phyloP scores from a whole-genome alignment of 768 basidiomycete species.

The Nevesoporus exiguus region DNA sequence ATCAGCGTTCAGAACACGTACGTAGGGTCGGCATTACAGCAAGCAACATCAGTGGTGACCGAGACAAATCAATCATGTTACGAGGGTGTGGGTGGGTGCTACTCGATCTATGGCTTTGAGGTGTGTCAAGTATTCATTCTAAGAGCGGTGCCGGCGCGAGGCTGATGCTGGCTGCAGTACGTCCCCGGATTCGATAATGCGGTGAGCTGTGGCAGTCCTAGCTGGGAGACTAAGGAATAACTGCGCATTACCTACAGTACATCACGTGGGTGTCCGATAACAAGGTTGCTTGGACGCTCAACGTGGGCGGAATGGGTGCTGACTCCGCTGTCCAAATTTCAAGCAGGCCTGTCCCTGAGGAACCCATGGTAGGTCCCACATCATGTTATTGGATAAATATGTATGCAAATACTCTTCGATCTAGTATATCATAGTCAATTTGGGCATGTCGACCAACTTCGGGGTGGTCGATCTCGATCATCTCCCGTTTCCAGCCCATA shows the following conservation, averaged over 20 bases:
- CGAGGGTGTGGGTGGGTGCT: slow-evolving; percentile 56
- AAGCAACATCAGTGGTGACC: slow-evolving; percentile 74
- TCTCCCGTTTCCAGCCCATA: slow-evolving; percentile 47
- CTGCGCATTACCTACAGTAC: slow-evolving; percentile 44
- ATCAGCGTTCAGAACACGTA: slow-evolving; percentile 59
- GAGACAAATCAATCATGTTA: slow-evolving; percentile 70
- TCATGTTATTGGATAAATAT: background rate
- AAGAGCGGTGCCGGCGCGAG: background rate
- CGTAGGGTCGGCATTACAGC: slow-evolving; percentile 67
- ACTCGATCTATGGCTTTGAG: slow-evolving; percentile 79
- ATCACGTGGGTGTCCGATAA: slow-evolving; percentile 81
- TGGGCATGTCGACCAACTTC: slow-evolving; percentile 61
- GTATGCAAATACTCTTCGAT: slow-evolving; percentile 1
- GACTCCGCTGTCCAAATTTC: slow-evolving; percentile 60
- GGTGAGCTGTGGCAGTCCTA: slow-evolving; percentile 35
- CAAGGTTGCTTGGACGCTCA: slow-evolving; percentile 70
- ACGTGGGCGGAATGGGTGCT: slow-evolving; percentile 61
- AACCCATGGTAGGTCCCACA: slow-evolving; percentile 71
- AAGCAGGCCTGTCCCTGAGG: slow-evolving; percentile 66
- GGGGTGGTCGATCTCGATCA: slow-evolving; percentile 52
- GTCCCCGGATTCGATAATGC: slow-evolving; percentile 62
- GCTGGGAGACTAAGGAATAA: background rate
- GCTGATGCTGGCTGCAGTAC: slow-evolving; percentile 18
- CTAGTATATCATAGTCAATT: slow-evolving; percentile 52
- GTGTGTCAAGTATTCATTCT: slow-evolving; percentile 29